These are phyloP conservation scores for Phialophora tarda DNA, from an alignment of 2,329 filamentous ascomycete genomes.

Conservation along the genomic window DNA sequence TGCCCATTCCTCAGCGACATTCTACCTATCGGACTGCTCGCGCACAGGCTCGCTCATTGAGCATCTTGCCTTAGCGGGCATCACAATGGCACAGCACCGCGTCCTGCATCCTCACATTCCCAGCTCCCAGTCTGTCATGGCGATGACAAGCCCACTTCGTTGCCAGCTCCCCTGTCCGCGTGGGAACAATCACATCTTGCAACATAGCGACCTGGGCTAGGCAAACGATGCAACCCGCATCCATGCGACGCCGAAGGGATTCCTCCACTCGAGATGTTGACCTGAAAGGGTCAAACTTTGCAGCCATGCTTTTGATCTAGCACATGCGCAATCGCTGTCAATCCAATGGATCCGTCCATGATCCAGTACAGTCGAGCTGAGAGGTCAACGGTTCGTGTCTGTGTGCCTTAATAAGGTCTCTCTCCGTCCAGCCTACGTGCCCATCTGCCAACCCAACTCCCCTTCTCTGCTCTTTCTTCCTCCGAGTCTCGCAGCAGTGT, in stretches of 20 bases:
- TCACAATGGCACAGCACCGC: not conserved
- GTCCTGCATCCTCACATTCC: not conserved
- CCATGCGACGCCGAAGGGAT: not conserved
- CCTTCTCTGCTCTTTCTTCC: not conserved
- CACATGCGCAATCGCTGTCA: constrained; percentile 6
- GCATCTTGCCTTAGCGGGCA: not conserved
- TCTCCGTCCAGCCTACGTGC: not conserved
- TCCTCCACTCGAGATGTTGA: not conserved
- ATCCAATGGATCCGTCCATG: constrained; percentile 5
- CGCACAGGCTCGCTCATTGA: not conserved
- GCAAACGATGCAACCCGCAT: not conserved
- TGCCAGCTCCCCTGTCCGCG: not conserved
- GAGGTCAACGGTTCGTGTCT: not conserved
- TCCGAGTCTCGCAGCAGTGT: not conserved
- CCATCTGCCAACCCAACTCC: not conserved
- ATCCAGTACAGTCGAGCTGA: not conserved
- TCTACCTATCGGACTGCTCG: not conserved
- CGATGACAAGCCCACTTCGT: not conserved
- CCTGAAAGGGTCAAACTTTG: constrained; percentile 4
- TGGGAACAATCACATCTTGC: not conserved
- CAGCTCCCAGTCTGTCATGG: not conserved
- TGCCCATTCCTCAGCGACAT: not conserved
- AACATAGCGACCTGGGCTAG: not conserved
- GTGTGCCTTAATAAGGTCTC: constrained; percentile 2
- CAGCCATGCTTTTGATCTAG: not conserved